Evolutionary conservation across 2,329 filamentous ascomycete species (phyloP).

Genomic region (Trichoderma koningiopsis): DNA sequence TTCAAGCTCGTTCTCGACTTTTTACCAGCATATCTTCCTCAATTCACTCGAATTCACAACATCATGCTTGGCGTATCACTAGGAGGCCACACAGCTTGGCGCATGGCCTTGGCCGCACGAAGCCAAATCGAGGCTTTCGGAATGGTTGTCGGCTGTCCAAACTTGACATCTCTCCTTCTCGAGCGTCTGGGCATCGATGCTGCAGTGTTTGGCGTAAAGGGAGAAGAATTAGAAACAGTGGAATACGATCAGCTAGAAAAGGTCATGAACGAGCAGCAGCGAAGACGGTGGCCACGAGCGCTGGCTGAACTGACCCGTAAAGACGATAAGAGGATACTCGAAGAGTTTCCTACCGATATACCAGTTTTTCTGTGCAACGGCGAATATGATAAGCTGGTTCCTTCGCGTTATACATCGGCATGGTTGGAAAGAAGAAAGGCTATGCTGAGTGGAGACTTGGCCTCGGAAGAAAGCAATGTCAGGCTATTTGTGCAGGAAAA

Average conservation of each 20-base stretch:
- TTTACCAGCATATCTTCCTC: conserved; percentile 1
- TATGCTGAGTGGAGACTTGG: background rate
- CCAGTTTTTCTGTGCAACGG: conserved; percentile 3
- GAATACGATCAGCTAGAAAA: background rate
- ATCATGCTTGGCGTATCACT: conserved; percentile 14
- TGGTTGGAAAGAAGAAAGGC: conserved; percentile 6
- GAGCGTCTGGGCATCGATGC: conserved; percentile 5
- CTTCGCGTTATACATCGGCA: background rate
- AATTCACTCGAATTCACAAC: conserved; percentile 5
- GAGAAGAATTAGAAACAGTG: background rate
- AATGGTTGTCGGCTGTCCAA: conserved; percentile 16
- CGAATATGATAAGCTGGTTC: conserved; percentile 9
- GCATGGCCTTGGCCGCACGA: background rate
- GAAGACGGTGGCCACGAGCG: conserved; percentile 15
- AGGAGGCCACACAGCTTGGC: conserved; percentile 8
- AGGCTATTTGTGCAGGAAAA: conserved; percentile 8
- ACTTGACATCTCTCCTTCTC: conserved; percentile 1
- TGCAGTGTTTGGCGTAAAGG: background rate
- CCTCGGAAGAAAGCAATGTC: background rate
- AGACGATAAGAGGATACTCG: background rate
- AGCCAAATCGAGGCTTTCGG: background rate
- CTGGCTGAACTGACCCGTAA: background rate
- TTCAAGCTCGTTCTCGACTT: conserved; percentile 17
- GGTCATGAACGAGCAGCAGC: background rate
- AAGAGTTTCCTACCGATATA: background rate